Conservation (phyloP, 176 grass and related monocot genomes). For the Rhynchospora pubera region DNA sequence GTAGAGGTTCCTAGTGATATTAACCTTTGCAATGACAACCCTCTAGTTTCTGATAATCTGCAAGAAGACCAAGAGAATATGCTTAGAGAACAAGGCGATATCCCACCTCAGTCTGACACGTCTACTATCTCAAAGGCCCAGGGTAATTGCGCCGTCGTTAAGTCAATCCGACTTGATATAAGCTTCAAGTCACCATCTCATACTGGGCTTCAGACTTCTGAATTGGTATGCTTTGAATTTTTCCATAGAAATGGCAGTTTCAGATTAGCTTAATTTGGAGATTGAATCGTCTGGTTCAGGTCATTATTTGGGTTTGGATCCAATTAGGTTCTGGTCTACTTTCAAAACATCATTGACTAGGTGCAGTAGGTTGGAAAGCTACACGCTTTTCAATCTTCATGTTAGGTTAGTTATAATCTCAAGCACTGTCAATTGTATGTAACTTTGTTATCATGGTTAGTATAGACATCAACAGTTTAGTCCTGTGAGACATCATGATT, state of each 20-base stretch:
- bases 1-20: conserved; percentile 72
- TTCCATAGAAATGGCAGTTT: not conserved
- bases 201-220: conserved; percentile 86
- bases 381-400: not conserved
- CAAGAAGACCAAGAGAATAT: conserved; percentile 46
- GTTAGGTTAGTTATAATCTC: not conserved
- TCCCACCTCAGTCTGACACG: conserved; percentile 38
- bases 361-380: not conserved
- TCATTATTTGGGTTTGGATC: not conserved
- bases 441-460: not conserved
- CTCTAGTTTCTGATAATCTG: conserved; percentile 59
- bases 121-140: conserved; percentile 55
- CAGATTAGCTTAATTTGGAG: conserved; percentile 3
- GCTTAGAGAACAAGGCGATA: conserved; percentile 39
- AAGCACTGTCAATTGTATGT: not conserved
- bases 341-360: not conserved
- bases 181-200: conserved; percentile 96
- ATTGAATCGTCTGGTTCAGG: not conserved
- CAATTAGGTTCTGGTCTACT: not conserved
- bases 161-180: conserved; percentile 94
- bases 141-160: conserved; percentile 41
- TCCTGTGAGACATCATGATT: not conserved
- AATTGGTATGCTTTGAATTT: conserved; percentile 52
- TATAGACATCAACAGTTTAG: not conserved
- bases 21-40: conserved; percentile 58